phyloP scores from a whole-genome alignment of 1,139 yeast species.

The Kodamaea alishanica region DNA sequence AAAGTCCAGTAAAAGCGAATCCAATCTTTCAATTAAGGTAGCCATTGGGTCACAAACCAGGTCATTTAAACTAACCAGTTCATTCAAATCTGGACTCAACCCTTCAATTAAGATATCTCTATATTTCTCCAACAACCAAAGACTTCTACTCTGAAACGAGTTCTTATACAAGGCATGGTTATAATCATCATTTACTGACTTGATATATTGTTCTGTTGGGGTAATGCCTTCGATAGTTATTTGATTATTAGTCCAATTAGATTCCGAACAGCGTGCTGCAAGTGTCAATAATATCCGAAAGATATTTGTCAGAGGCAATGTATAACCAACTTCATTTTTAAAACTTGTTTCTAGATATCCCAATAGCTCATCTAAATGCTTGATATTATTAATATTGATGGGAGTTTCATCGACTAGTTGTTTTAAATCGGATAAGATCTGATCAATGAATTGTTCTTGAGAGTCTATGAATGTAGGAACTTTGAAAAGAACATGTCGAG shows the following conservation, averaged over 20 bases:
- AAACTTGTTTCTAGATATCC: constrained; percentile 24
- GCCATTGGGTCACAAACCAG: constrained; percentile 6
- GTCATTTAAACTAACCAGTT: too few species aligned
- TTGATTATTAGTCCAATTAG: constrained; percentile 23
- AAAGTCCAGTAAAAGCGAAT: constrained; percentile 11
- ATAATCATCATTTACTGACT: constrained; percentile 19
- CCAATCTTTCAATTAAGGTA: constrained; percentile 5
- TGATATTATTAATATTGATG: constrained; percentile 25
- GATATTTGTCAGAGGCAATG: constrained; percentile 23
- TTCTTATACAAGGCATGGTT: constrained; percentile 18
- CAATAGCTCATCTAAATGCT: constrained; percentile 31
- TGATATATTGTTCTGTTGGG: constrained; percentile 20
- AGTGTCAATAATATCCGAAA: constrained; percentile 32
- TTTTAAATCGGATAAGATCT: constrained; percentile 23
- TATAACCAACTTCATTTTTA: not conserved
- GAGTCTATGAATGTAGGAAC: constrained; percentile 8
- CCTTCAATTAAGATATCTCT: constrained; percentile 4
- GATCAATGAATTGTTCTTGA: constrained; percentile 23
- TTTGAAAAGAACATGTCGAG: constrained; percentile 6
- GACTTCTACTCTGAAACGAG: constrained; percentile 23
- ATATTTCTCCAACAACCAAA: constrained; percentile 16
- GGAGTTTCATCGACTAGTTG: constrained; percentile 11
- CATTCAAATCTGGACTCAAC: too few species aligned
- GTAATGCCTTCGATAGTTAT: constrained; percentile 17
- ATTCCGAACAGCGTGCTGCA: constrained; percentile 25